Evolutionary conservation across 73 alveolate genomes (phyloP).

Genomic region (Paramecium caudatum): DNA sequence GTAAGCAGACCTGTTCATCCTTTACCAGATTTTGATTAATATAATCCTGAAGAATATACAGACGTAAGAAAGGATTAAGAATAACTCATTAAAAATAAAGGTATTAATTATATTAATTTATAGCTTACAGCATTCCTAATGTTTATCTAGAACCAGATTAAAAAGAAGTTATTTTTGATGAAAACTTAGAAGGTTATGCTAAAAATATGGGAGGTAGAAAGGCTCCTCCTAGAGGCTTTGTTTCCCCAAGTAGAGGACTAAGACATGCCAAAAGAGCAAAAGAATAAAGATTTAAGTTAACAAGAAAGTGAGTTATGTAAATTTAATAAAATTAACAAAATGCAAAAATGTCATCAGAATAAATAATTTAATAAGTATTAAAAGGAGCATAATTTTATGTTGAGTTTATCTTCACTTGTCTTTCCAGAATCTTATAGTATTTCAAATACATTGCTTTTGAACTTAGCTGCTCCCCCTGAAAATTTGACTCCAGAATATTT

Average conservation of each 20-base stretch:
- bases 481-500: slow-evolving; percentile 66
- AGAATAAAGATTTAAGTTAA: neutral
- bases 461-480: slow-evolving; percentile 42
- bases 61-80: neutral
- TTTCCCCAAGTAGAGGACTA: neutral
- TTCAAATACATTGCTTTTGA: slow-evolving; percentile 23
- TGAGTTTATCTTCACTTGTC: slow-evolving; percentile 33
- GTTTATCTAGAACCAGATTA: slow-evolving; percentile 33
- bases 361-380: neutral
- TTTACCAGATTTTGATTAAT: slow-evolving; percentile 55
- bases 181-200: neutral
- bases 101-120: neutral
- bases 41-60: slow-evolving; percentile 58
- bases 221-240: neutral
- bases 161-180: neutral
- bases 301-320: neutral
- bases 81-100: slow-evolving; percentile 37
- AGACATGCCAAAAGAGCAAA: neutral
- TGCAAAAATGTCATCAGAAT: no score
- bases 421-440: slow-evolving; percentile 3
- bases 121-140: slow-evolving; percentile 44
- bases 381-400: slow-evolving; percentile 23
- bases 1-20: slow-evolving; percentile 64
- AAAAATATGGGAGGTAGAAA: neutral
- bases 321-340: slow-evolving; percentile 36